phyloP scores from a whole-genome alignment of 129 eudicot species.

The Artemisia tridentata region DNA sequence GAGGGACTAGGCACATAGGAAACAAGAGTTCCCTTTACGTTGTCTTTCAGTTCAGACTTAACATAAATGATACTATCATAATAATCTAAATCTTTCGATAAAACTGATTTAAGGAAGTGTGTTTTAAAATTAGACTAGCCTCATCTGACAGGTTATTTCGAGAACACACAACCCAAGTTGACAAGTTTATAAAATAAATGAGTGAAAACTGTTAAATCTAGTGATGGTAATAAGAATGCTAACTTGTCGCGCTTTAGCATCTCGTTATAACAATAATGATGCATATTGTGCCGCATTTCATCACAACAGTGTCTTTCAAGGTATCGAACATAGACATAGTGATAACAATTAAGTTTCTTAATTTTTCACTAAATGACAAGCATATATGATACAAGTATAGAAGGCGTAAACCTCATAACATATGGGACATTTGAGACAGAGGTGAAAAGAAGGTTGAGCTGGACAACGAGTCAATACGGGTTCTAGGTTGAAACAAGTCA shows the following conservation, averaged over 20 bases:
- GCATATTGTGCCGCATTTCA: constrained; percentile 99
- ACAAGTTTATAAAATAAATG: neutral
- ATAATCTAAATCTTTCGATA: neutral
- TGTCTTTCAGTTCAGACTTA: no score
- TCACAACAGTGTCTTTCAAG: constrained; percentile 74
- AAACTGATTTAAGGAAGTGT: neutral
- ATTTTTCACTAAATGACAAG: neutral
- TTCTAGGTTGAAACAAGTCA: no score
- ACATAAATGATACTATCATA: neutral
- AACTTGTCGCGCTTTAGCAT: constrained; percentile 95
- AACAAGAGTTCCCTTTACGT: no score
- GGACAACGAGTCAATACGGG: no score
- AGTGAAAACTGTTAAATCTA: neutral
- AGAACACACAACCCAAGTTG: neutral
- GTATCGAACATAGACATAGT: constrained; percentile 62
- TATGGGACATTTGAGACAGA: constrained; percentile 51
- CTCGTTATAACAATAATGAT: constrained; percentile 83
- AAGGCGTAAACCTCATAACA: constrained; percentile 79
- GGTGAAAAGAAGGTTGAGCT: no score
- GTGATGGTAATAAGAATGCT: constrained; percentile 18
- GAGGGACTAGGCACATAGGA: no score
- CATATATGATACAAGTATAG: neutral
- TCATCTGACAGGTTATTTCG: neutral
- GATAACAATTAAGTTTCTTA: constrained; percentile 10
- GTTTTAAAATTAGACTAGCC: neutral